Evolutionary conservation across 164 flowering plant species (phyloP).

Genomic region (Kalanchoe fedtschenkoi): DNA sequence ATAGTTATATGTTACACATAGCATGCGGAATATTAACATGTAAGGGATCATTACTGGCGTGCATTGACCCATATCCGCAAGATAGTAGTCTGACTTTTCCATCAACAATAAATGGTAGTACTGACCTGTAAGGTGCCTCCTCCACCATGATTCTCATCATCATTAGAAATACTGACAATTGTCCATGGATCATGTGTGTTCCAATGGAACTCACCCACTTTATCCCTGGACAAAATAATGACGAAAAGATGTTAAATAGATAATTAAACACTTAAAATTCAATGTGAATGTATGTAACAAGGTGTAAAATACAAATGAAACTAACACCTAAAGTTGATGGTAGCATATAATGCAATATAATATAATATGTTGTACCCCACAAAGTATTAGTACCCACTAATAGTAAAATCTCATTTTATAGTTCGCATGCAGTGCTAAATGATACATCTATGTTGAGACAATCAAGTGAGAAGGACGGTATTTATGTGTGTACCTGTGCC

Average conservation of each 20-base stretch:
- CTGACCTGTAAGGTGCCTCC: constrained; percentile 52
- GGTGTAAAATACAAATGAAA: neutral
- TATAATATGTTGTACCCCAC: neutral
- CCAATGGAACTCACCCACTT: constrained; percentile 60
- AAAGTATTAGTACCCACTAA: neutral
- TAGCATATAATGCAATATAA: neutral
- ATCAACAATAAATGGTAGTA: neutral
- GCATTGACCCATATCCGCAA: neutral
- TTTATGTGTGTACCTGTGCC: constrained; percentile 42
- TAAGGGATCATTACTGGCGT: too few species aligned
- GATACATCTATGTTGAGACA: too few species aligned
- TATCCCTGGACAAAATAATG: constrained; percentile 29
- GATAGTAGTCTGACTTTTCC: too few species aligned
- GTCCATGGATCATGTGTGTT: constrained; percentile 53
- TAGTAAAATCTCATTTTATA: neutral
- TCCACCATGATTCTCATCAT: constrained; percentile 50
- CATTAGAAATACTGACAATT: constrained; percentile 56
- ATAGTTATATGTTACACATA: too few species aligned
- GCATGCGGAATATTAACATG: too few species aligned
- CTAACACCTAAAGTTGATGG: neutral
- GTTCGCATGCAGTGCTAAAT: neutral
- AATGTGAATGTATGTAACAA: too few species aligned
- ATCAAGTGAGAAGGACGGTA: too few species aligned
- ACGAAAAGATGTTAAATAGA: neutral
- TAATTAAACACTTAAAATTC: neutral